A percentile compares a stretch with the other conserved stretches of the same genome.
phyloP scores from a whole-genome alignment of 2,329 filamentous ascomycete species.

The Knoxdaviesia proteae region DNA sequence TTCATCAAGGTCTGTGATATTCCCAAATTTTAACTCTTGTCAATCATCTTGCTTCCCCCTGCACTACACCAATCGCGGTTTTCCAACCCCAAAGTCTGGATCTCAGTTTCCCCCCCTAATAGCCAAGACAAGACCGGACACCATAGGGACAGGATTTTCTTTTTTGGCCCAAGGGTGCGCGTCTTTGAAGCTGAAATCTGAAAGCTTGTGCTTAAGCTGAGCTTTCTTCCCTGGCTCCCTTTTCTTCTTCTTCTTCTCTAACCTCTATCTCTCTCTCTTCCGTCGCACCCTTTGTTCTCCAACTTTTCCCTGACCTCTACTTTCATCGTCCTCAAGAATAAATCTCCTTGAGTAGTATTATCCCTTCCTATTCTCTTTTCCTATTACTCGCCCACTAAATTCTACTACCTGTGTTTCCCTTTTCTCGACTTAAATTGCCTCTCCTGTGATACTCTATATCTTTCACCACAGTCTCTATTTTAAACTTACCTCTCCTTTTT shows the following conservation, averaged over 20 bases:
- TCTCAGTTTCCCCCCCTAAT: neutral
- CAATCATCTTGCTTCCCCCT: no score
- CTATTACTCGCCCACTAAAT: no score
- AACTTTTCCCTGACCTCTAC: neutral
- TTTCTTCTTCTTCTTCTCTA: slow-evolving; percentile 2
- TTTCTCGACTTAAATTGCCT: no score
- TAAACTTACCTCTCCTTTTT: neutral
- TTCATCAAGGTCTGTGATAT: no score
- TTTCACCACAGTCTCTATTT: no score
- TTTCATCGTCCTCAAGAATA: neutral
- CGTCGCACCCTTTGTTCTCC: neutral
- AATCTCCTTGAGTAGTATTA: no score
- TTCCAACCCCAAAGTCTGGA: no score
- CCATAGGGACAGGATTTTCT: neutral
- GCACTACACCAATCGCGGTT: no score
- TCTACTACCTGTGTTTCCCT: no score
- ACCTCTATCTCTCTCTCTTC: neutral
- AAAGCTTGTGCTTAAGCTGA: neutral
- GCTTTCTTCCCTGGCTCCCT: neutral
- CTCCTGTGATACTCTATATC: no score
- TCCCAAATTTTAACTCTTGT: no score
- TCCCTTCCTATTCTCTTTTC: neutral
- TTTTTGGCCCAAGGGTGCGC: neutral
- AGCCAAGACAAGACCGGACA: neutral
- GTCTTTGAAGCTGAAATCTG: neutral